Base-by-base conservation (phyloP, 768 basidiomycete genomes). In the Neoboletus magnificus region DNA sequence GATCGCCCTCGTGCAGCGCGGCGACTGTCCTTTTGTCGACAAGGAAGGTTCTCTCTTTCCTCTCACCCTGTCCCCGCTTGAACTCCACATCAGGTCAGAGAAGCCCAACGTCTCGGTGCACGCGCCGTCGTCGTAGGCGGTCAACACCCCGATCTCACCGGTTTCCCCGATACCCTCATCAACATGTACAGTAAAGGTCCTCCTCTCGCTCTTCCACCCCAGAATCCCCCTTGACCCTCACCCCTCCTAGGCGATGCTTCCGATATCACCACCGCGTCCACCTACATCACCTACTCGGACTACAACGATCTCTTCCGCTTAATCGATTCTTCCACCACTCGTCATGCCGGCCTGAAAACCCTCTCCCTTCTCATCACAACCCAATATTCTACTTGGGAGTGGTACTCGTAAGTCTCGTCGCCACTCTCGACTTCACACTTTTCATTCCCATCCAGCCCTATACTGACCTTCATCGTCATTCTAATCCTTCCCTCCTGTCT, bases 151-250 rank as follows among this genome's bases (percentile, higher is more conserved):
- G 82, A 79, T 20, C 65, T 79, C 54, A 80, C 78, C 35, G 90
- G 85, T 8, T 80, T 81, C 59, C 82, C 93, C 35, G 87, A 93
- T 66, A 79, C 82, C 27, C 77, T 97, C 57, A 80, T 94, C 50
- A 93, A 89, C 63, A 95, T 97, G 91, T 97, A 90, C 73, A 91
- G 88, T 70, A 90, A 89, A 72, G 89, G 94, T 94, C 60, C 47
- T 32, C 47, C 50, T 77, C 70, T 52, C 79, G 66, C 56, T 47
- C 47, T 22, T 49, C 49, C 49, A 45, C 56, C 40, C 42, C 43
- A 58, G 25, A 50, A 32, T 37, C 1, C 33, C 3, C 56, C 48
- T 54, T 58, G 49, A 52, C 43, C 20, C 41, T 45, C 4, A 15
- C 54, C 25, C 13, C 25, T 25, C 43, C 29, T 67, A 91, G 93